These are phyloP conservation scores for Beauveria bassiana DNA, from an alignment of 2,329 filamentous ascomycete genomes.

Conservation along the genomic window DNA sequence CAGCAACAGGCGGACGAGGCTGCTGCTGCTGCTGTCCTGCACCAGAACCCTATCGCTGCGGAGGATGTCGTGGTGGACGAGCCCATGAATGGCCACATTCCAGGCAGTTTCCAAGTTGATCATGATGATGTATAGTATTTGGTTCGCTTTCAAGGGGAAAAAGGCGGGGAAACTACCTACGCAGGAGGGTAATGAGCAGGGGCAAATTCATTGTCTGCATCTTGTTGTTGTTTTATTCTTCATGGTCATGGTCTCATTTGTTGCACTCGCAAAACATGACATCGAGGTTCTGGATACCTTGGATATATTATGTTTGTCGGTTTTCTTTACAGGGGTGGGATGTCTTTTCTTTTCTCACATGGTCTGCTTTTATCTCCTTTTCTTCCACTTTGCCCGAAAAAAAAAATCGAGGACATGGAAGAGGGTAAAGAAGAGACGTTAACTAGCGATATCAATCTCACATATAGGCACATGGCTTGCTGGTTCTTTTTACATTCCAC, in stretches of 20 bases:
- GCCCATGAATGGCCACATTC: slow-evolving; percentile 8
- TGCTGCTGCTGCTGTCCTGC: neutral
- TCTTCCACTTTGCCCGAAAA: slow-evolving; percentile 1
- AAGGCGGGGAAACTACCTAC: neutral
- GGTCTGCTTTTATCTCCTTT: slow-evolving; percentile 9
- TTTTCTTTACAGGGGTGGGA: neutral
- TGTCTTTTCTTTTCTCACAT: neutral
- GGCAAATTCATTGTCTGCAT: neutral
- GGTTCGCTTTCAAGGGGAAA: neutral
- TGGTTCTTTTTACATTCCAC: neutral
- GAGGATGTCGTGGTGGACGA: slow-evolving; percentile 5
- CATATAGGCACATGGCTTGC: neutral
- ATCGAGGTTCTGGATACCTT: neutral
- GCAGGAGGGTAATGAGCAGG: neutral
- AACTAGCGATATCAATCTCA: neutral
- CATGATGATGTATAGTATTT: slow-evolving; percentile 4
- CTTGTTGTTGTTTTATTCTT: neutral
- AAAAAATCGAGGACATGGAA: neutral
- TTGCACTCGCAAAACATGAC: no score
- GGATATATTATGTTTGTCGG: neutral
- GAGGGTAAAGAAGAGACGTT: neutral
- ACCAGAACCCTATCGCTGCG: neutral
- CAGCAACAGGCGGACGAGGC: slow-evolving; percentile 24
- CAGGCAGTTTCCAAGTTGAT: slow-evolving; percentile 8
- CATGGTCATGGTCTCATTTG: neutral